A percentile compares a stretch with the other conserved stretches of the same genome.
Evolutionary conservation across 2,329 filamentous ascomycete genomes (phyloP).

Genomic region (Epichloe baconii): DNA sequence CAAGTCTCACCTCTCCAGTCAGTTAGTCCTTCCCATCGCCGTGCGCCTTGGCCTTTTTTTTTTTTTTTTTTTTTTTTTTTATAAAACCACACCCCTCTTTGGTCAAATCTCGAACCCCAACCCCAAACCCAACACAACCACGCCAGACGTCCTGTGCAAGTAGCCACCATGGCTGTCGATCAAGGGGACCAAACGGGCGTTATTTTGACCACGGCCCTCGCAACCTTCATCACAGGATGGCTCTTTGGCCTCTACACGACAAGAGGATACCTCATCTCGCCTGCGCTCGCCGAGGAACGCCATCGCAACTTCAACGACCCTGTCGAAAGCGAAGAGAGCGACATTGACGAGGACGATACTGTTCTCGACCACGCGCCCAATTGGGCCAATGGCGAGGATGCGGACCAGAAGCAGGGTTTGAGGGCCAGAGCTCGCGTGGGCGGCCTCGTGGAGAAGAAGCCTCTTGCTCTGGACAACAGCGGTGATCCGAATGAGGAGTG

Average conservation of each 20-base stretch:
- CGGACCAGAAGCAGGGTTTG: constrained; percentile 45
- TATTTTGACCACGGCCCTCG: constrained; percentile 58
- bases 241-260: constrained; percentile 65
- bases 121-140: too few relatives aligned
- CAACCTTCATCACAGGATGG: constrained; percentile 66
- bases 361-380: constrained; percentile 54
- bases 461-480: constrained; percentile 19
- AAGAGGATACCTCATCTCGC: constrained; percentile 45
- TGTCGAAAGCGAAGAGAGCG: constrained; percentile 56
- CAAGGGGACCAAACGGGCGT: constrained; percentile 36
- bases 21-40: too few relatives aligned
- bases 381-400: constrained; percentile 49
- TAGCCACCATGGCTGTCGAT: constrained; percentile 4
- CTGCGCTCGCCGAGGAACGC: constrained; percentile 42
- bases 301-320: constrained; percentile 43
- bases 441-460: constrained; percentile 7
- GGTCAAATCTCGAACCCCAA: too few relatives aligned
- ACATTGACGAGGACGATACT: constrained; percentile 46
- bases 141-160: too few relatives aligned
- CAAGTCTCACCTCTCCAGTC: too few relatives aligned
- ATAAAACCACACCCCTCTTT: too few relatives aligned
- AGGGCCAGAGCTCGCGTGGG: constrained; percentile 14
- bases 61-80: too few relatives aligned
- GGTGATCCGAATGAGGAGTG: constrained; percentile 57
- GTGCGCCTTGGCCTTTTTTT: too few relatives aligned